A percentile compares a stretch with the other conserved stretches of the same genome.
Evolutionary conservation across 2,329 filamentous ascomycete genomes (phyloP).

Genomic region (Periconia digitata): DNA sequence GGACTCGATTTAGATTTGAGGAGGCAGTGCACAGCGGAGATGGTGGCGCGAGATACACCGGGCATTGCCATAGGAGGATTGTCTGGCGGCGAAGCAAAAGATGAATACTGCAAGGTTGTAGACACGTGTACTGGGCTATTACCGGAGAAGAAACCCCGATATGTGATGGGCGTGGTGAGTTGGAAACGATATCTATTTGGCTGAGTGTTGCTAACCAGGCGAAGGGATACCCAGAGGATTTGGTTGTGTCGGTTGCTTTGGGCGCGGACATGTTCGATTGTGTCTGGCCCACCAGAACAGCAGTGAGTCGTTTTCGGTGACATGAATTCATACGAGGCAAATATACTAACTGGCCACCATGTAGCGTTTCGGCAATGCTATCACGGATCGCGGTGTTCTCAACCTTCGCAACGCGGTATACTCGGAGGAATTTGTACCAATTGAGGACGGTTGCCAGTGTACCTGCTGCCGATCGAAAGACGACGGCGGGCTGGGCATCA

Average conservation of each 20-base stretch:
- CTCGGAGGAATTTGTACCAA: constrained; percentile 76
- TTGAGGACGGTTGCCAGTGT: constrained; percentile 83
- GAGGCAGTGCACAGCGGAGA: constrained; percentile 77
- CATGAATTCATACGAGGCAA: background rate
- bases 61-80: constrained; percentile 96
- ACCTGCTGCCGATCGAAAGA: constrained; percentile 68
- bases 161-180: constrained; percentile 90
- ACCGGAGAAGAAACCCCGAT: constrained; percentile 90
- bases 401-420: constrained; percentile 79
- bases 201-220: constrained; percentile 18
- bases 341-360: constrained; percentile 1
- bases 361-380: constrained; percentile 85
- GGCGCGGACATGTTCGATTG: constrained; percentile 99
- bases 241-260: constrained; percentile 88
- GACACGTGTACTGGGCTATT: constrained; percentile 80
- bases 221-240: constrained; percentile 88
- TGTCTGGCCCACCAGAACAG: constrained; percentile 96
- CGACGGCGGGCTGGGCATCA: constrained; percentile 76
- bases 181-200: background rate
- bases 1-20: constrained; percentile 87
- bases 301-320: constrained; percentile 51
- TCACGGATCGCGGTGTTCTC: constrained; percentile 78
- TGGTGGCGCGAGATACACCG: constrained; percentile 88
- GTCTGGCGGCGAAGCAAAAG: constrained; percentile 92
- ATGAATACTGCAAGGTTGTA: constrained; percentile 89